Conservation (phyloP, 2,329 filamentous ascomycete genomes). For the Sporothrix inflata region DNA sequence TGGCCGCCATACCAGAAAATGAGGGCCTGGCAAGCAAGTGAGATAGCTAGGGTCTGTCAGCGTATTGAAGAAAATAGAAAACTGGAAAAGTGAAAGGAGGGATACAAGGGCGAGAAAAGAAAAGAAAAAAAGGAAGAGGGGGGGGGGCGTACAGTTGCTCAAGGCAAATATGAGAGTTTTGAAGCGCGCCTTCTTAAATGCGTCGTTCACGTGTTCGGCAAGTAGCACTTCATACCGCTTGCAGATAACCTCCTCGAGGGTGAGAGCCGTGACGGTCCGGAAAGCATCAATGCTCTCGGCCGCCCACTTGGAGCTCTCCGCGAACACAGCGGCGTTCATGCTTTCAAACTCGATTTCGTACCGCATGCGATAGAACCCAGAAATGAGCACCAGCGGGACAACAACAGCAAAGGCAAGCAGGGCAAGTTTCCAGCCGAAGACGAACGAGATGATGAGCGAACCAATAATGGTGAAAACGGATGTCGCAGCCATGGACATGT, state of each 20-base stretch:
- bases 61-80: neutral
- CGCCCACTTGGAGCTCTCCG: slow-evolving; percentile 65
- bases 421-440: slow-evolving; percentile 76
- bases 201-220: slow-evolving; percentile 41
- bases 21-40: slow-evolving; percentile 65
- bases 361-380: slow-evolving; percentile 51
- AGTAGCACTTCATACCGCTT: slow-evolving; percentile 44
- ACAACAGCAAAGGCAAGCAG: slow-evolving; percentile 54
- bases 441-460: slow-evolving; percentile 66
- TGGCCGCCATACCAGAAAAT: slow-evolving; percentile 69
- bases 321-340: slow-evolving; percentile 61
- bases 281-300: slow-evolving; percentile 65
- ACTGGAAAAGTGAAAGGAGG: neutral
- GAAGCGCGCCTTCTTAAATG: slow-evolving; percentile 62
- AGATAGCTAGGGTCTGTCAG: slow-evolving; percentile 43
- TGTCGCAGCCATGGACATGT: slow-evolving; percentile 65
- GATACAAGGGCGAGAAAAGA: neutral
- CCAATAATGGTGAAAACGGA: slow-evolving; percentile 68
- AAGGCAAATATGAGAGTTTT: slow-evolving; percentile 69
- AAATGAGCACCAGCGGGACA: slow-evolving; percentile 41
- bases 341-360: slow-evolving; percentile 60
- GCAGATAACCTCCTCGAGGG: slow-evolving; percentile 62
- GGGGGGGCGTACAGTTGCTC: slow-evolving; percentile 42
- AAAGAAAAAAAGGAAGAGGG: neutral
- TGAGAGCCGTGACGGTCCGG: slow-evolving; percentile 63